phyloP scores from a whole-genome alignment of 2,329 filamentous ascomycete species.

The Pseudogymnoascus sp. region DNA sequence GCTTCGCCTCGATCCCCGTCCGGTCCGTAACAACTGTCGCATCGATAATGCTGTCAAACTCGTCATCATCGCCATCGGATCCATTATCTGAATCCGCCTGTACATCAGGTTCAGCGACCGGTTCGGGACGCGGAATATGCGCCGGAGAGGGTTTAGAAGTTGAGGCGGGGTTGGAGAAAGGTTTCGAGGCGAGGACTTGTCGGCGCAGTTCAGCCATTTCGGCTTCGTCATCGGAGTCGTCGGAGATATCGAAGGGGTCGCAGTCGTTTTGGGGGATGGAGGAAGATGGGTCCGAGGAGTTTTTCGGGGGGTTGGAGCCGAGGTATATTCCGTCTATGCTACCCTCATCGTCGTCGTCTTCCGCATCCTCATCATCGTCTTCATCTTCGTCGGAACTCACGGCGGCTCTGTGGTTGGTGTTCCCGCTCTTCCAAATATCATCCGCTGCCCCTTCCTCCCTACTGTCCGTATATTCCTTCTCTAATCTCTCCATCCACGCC shows the following conservation, averaged over 20 bases:
- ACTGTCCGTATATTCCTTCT: conserved; percentile 80
- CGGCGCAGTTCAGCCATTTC: conserved; percentile 89
- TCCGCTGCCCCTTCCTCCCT: conserved; percentile 55
- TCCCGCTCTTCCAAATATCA: conserved; percentile 87
- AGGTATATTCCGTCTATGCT: conserved; percentile 54
- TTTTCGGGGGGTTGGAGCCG: conserved; percentile 40
- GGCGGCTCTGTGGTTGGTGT: conserved; percentile 62
- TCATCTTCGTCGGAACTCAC: conserved; percentile 50
- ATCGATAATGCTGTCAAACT: conserved; percentile 89
- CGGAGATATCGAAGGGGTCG: conserved; percentile 71
- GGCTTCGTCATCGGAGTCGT: conserved; percentile 69
- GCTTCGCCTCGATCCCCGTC: conserved; percentile 61
- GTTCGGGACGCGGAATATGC: conserved; percentile 49
- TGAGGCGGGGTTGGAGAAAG: conserved; percentile 60
- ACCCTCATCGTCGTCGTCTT: conserved; percentile 40
- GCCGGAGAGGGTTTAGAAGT: conserved; percentile 45
- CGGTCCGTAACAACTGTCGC: conserved; percentile 84
- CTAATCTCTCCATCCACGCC: conserved; percentile 82
- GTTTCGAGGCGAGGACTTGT: conserved; percentile 84
- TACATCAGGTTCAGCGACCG: conserved; percentile 50
- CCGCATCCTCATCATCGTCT: conserved; percentile 38
- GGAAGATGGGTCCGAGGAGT: conserved; percentile 7
- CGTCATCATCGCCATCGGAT: conserved; percentile 47
- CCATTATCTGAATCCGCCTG: conserved; percentile 67
- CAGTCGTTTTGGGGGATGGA: conserved; percentile 23